Base-by-base conservation (phyloP, 495 filamentous ascomycete genomes). In the Hypoxylon lenormandii region DNA sequence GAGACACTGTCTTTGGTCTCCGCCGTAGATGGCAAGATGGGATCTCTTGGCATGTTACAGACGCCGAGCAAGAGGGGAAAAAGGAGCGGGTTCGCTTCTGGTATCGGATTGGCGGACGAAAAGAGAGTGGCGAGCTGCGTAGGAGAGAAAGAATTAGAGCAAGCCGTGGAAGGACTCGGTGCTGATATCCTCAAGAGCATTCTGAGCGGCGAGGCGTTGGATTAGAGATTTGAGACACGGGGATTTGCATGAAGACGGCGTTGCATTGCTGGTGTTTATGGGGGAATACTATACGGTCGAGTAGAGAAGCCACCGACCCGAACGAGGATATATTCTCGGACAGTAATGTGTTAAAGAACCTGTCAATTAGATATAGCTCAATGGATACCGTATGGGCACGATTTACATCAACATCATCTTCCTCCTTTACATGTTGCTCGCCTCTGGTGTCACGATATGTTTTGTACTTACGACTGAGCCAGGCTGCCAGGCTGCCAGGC, bases 1-100 rank as follows among this genome's bases (percentile, higher is more conserved):
- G 95, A 98, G 78, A 92, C 92, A 0, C 78, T 96, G 67, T 91
- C 91, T 0, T 77, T 97, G 12, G 84, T 96, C 12, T 86, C 88
- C n/a, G 88, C 89, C 30, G 92, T 93, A 30, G 91, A 92, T 60
- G 88, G 88, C 42, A 87, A 89, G 60, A 88, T 84, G 33, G 89
- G 89, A 18, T 88, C 86, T 47, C 87, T 87, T 47, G 78, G 85
- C 18, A 80, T 79, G 47, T 76, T 84, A 30, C 83, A 84, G 36
- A 89, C 86, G 10, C 86, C 88, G 2, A 87, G 84, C 28, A 89
- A 87, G 72, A 82, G 83, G 36, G 79, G 80, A 2, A 83, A 80
- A 64, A 83, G 80, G 18, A 71, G 75, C 72, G 72, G 72, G 72
- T 64, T 79, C 75, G 76, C 68, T 19, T 57, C 73, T 16, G 64